Base-by-base conservation (phyloP, 2,329 filamentous ascomycete genomes). In the Thyridium curvatum region DNA sequence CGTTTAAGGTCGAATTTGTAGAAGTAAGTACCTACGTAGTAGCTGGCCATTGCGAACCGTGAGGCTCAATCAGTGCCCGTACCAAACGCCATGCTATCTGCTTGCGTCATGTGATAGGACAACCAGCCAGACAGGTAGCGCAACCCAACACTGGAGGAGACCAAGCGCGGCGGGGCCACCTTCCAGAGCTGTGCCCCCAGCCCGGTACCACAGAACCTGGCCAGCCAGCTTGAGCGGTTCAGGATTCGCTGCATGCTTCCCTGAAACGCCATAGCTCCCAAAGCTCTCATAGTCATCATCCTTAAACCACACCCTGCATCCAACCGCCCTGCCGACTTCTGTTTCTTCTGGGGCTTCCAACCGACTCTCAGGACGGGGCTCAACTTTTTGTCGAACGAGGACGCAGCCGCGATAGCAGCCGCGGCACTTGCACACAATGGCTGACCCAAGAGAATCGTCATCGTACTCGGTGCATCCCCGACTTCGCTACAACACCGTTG, bases 401-500 rank as follows among this genome's bases (percentile, higher is more conserved):
- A 6, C 21, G 21, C 21, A 6, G 21, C 21, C 21, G 21, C 21
- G 21, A 26, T 6, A 26, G 21, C 15, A 34, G 30, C 16, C 16
- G 32, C 10, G n/a, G 32, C 32, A 34, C 12, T 18, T 34, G 32
- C 13, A n/a, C 5, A 32, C 30, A 32, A 41, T 75, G 71, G 56
- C 65, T 55, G 76, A 79, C 62, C 71, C 72, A 41, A 70, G 75
- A 59, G 72, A 75, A 53, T 69, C 74, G 46, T 74, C 72, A 43
- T 76, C 74, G 47, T 79, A 79, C 64, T 76, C 72, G 46, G 66
- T 79, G 53, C 61, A 70, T 51, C 76, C 76, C 43, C 68, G 74
- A 55, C 66, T 97, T 68, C 82, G 85, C 58, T 98, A 98, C 80
- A 98, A 98, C 74, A 98, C 93, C 54, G 89, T 98, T 61, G 87